phyloP scores from a whole-genome alignment of 495 filamentous ascomycete species.

The Tetracladium setigerum region DNA sequence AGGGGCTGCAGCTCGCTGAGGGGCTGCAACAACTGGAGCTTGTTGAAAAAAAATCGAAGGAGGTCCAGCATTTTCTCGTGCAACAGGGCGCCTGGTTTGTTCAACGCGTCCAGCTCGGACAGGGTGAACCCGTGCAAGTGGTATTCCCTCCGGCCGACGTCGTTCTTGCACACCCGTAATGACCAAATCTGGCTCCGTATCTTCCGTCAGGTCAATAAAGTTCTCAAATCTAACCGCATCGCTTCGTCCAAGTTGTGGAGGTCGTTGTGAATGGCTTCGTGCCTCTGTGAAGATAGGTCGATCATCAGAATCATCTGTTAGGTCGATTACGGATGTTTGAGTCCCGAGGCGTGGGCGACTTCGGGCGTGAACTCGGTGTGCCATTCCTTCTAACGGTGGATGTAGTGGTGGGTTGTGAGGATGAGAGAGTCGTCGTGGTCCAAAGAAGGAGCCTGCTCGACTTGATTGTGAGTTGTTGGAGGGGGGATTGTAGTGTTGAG shows the following conservation, averaged over 20 bases:
- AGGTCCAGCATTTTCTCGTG: not conserved
- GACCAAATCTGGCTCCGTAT: conserved; percentile 15
- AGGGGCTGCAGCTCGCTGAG: not conserved
- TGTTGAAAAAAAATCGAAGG: not conserved
- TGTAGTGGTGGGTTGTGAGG: conserved; percentile 20
- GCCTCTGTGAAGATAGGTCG: conserved; percentile 6
- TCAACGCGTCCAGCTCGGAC: not conserved
- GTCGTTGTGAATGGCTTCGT: conserved; percentile 27
- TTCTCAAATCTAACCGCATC: conserved; percentile 18
- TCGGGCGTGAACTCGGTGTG: conserved; percentile 9
- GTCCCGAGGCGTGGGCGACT: conserved; percentile 17
- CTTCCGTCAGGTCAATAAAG: conserved; percentile 27
- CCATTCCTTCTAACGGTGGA: conserved; percentile 14
- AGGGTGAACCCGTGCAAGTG: not conserved
- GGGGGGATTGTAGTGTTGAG: conserved; percentile 2
- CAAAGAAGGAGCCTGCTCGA: conserved; percentile 9
- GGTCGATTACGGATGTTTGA: conserved; percentile 28
- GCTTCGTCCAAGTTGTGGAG: conserved; percentile 16
- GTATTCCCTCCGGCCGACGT: not conserved
- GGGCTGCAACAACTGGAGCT: not conserved
- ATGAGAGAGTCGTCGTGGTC: conserved; percentile 17
- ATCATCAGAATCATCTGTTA: conserved; percentile 32
- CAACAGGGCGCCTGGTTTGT: not conserved
- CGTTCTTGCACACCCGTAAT: conserved; percentile 8
- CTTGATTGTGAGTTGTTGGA: conserved; percentile 17